Evolutionary conservation across 78 protist genomes (phyloP), one percentile per base, ranked within the genome.

Genomic region (Planoprotostelium fungivorum): DNA sequence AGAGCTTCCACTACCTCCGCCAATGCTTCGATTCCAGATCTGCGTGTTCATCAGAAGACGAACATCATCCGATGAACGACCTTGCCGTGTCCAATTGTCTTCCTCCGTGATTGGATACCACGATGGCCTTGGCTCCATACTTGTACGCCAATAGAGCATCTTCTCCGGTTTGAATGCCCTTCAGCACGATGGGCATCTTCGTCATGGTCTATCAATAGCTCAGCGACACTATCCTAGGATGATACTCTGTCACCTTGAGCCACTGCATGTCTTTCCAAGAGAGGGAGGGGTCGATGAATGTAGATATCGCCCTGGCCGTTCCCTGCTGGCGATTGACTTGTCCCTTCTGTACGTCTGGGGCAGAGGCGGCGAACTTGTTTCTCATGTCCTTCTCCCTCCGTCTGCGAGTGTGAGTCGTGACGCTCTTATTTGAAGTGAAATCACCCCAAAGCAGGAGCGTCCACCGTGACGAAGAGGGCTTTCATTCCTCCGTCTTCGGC

Each of bases 61-160:
- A 16, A 51, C 73, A 51, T 51, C 73, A 51, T n/a, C n/a, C n/a
- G n/a, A n/a, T n/a, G n/a, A n/a, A n/a, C n/a, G n/a, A n/a, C 73
- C 73, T 51, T 16, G 73, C 73, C 73, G 94, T 95, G 88, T 96
- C 98, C 29, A 96, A 39, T n/a, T 96, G 96, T n/a, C 98, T 63
- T 28, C 90, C 98, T 36, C 98, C 98, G 86, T 95, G 98, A 86
- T 96, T 96, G 9, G 94, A 89, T 0, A 96, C 95, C 31, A 93
- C 86, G 36, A 96, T 95, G 31, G 90, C 98, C 36, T 87, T 93
- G 36, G n/a, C 91, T 29, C 96, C 96, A 63, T 83, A 35, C 38
- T 93, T n/a, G 0, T 87, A 88, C 31, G 98, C 97, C 0, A 88
- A 34, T 35, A 39, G 38, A 0, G 98, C 98, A 37, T 95, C 96